Conservation (phyloP, 371 early-diverging fungal species). For the Mucor sp. region DNA sequence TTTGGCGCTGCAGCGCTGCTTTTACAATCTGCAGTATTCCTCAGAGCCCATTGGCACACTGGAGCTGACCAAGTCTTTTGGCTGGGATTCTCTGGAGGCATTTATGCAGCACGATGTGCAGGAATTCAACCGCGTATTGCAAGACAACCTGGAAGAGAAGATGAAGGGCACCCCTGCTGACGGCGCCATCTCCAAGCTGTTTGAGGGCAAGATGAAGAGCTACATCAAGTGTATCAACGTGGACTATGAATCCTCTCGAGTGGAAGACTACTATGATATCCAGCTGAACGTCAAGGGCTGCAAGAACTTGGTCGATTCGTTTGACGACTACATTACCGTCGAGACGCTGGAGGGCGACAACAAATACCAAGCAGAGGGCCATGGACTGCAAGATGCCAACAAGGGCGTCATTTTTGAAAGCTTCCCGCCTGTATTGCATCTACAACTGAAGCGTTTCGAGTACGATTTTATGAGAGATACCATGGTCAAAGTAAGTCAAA, state of each 20-base stretch:
- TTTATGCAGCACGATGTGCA: conserved; percentile 98
- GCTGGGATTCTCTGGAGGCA: conserved; percentile 93
- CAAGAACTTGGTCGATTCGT: conserved; percentile 84
- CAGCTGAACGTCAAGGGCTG: conserved; percentile 95
- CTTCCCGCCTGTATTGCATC: conserved; percentile 96
- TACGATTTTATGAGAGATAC: conserved; percentile 92
- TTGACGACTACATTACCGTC: conserved; percentile 82
- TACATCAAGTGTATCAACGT: conserved; percentile 94
- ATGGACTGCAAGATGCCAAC: conserved; percentile 95
- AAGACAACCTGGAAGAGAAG: conserved; percentile 92
- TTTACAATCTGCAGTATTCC: conserved; percentile 85
- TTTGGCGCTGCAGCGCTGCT: conserved; percentile 94
- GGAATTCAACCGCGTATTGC: conserved; percentile 94
- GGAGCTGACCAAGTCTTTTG: conserved; percentile 95
- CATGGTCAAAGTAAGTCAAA: conserved; percentile 85
- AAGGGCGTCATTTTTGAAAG: conserved; percentile 95
- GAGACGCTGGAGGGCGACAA: conserved; percentile 97
- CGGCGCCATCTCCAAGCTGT: conserved; percentile 89
- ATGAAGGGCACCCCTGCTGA: conserved; percentile 88
- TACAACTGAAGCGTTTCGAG: conserved; percentile 99
- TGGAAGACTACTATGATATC: conserved; percentile 78
- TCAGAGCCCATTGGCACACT: conserved; percentile 64
- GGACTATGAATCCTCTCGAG: conserved; percentile 88
- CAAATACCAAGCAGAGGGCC: conserved; percentile 95
- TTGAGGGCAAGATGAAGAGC: conserved; percentile 94